Conservation (phyloP, 495 filamentous ascomycete genomes). For the Penicillium angulare region DNA sequence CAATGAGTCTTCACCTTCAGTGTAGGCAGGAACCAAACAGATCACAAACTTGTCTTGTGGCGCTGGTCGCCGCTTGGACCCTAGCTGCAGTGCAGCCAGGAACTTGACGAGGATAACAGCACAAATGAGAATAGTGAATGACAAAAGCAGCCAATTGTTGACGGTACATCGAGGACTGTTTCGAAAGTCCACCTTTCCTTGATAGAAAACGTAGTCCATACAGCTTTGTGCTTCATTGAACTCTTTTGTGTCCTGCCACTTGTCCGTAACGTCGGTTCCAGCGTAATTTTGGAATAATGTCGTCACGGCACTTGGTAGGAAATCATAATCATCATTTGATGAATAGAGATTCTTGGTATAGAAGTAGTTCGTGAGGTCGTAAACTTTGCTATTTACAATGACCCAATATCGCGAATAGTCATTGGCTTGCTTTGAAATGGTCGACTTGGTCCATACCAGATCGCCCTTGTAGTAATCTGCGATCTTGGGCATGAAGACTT, state of each 20-base stretch:
- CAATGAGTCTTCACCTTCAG: conserved; percentile 92
- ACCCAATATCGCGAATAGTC: conserved; percentile 73
- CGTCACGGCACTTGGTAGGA: conserved; percentile 63
- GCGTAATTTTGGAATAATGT: conserved; percentile 69
- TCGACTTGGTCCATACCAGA: conserved; percentile 66
- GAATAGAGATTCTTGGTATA: conserved; percentile 58
- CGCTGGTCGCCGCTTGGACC: conserved; percentile 82
- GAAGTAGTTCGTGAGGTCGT: conserved; percentile 91
- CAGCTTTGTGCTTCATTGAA: conserved; percentile 66
- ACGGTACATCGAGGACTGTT: conserved; percentile 72
- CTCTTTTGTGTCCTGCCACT: conserved; percentile 54
- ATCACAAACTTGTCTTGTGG: conserved; percentile 99
- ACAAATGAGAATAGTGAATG: conserved; percentile 80
- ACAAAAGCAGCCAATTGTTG: conserved; percentile 88
- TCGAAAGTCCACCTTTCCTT: conserved; percentile 83
- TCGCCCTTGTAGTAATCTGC: conserved; percentile 83
- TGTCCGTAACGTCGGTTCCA: conserved; percentile 70
- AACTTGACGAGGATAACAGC: conserved; percentile 84
- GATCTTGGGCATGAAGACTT: conserved; percentile 74
- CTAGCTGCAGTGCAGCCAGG: conserved; percentile 89
- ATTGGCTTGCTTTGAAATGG: conserved; percentile 54
- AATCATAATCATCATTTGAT: conserved; percentile 54
- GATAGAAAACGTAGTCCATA: conserved; percentile 79
- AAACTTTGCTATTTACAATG: conserved; percentile 70
- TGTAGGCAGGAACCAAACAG: conserved; percentile 96